Evolutionary conservation across 805 yeast species (phyloP).

Genomic region (Saturnispora mendoncae): DNA sequence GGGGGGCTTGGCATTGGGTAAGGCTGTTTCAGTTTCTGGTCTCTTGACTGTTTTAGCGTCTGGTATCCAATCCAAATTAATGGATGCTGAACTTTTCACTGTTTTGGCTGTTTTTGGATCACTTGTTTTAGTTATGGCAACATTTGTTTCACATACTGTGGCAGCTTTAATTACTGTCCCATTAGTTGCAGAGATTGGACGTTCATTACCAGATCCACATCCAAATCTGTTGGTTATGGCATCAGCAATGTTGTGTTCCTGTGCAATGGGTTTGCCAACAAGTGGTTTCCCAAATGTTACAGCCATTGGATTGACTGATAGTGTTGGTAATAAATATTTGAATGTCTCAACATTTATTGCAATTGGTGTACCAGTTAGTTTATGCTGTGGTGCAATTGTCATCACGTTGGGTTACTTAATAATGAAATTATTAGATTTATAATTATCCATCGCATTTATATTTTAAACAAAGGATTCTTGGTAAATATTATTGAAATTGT

Average conservation of each 20-base stretch:
- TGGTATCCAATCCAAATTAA: slow-evolving; percentile 56
- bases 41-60: slow-evolving; percentile 69
- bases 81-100: slow-evolving; percentile 59
- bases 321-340: slow-evolving; percentile 81
- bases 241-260: slow-evolving; percentile 66
- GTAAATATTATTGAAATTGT: neutral
- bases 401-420: slow-evolving; percentile 72
- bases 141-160: slow-evolving; percentile 94
- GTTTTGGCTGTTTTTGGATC: slow-evolving; percentile 74
- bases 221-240: slow-evolving; percentile 71
- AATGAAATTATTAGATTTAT: slow-evolving; percentile 52
- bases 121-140: slow-evolving; percentile 75
- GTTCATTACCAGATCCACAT: slow-evolving; percentile 64
- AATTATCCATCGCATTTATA: slow-evolving; percentile 5
- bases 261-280: slow-evolving; percentile 97
- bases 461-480: neutral
- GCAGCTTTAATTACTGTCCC: slow-evolving; percentile 94
- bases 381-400: slow-evolving; percentile 63
- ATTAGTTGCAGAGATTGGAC: slow-evolving; percentile 83
- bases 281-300: slow-evolving; percentile 98
- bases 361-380: slow-evolving; percentile 82
- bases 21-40: slow-evolving; percentile 90
- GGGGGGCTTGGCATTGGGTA: slow-evolving; percentile 97
- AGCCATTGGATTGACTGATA: slow-evolving; percentile 91
- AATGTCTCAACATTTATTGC: slow-evolving; percentile 81